These are phyloP conservation scores for Myxozyma kluyveri DNA, from an alignment of 805 yeast genomes.

Conservation along the genomic window DNA sequence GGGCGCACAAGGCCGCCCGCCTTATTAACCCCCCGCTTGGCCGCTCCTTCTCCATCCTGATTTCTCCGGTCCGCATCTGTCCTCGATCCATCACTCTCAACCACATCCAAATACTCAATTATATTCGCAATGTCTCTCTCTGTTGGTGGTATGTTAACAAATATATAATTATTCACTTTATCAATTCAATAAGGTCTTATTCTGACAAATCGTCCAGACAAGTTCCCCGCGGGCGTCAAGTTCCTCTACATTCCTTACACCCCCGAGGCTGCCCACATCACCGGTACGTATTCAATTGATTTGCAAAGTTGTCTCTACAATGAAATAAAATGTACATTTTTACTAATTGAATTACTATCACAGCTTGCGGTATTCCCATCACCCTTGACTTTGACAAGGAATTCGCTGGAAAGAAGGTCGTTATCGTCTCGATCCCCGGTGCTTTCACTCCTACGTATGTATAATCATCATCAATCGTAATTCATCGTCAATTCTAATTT, in stretches of 20 bases:
- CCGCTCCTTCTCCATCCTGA: no score
- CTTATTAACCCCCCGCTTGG: no score
- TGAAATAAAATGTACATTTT: neutral
- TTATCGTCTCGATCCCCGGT: constrained; percentile 73
- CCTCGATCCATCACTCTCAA: no score
- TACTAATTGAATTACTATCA: neutral
- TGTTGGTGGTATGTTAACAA: constrained; percentile 1
- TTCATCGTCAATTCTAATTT: neutral
- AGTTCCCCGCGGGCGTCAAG: constrained; percentile 38
- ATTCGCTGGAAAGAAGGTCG: constrained; percentile 50
- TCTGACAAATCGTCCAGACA: constrained; percentile 11
- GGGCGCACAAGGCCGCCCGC: no score
- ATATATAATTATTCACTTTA: neutral
- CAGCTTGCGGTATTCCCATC: constrained; percentile 44
- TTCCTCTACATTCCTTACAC: constrained; percentile 39
- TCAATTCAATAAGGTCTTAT: neutral
- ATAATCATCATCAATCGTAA: neutral
- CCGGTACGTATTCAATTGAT: constrained; percentile 7
- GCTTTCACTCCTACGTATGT: constrained; percentile 73
- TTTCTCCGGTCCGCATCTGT: no score
- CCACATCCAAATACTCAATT: no score
- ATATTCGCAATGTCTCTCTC: neutral
- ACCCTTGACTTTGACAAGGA: constrained; percentile 39
- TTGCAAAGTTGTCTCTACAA: no score
- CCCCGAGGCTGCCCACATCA: constrained; percentile 35